Evolutionary conservation across 1,284 basidiomycete genomes (phyloP).

Genomic region (Caloboletus inedulis): DNA sequence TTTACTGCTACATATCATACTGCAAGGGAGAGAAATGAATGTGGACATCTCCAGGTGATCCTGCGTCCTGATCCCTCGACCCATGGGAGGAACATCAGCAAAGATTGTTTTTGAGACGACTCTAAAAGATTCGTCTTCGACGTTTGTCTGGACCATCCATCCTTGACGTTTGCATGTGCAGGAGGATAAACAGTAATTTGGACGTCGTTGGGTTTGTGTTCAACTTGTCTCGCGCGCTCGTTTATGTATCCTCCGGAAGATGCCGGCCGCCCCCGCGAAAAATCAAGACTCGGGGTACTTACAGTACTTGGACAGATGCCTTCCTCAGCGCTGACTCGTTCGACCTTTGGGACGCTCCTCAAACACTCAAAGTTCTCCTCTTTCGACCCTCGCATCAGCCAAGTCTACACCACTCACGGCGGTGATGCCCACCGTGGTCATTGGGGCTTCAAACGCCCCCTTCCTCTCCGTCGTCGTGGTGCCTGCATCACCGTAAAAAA

Average conservation of each 20-base stretch:
- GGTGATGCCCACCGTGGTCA: slow-evolving; percentile 70
- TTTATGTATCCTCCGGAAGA: slow-evolving; percentile 24
- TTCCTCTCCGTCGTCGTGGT: slow-evolving; percentile 59
- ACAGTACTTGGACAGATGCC: slow-evolving; percentile 23
- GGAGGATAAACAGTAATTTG: slow-evolving; percentile 76
- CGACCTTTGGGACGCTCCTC: slow-evolving; percentile 68
- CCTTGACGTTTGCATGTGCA: slow-evolving; percentile 46
- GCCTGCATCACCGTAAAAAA: slow-evolving; percentile 56
- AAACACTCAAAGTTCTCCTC: slow-evolving; percentile 74
- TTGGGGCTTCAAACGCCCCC: slow-evolving; percentile 76
- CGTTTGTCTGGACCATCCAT: slow-evolving; percentile 85
- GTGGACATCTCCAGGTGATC: slow-evolving; percentile 83
- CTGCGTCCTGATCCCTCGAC: slow-evolving; percentile 84
- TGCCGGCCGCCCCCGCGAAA: slow-evolving; percentile 22
- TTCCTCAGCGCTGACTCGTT: slow-evolving; percentile 42
- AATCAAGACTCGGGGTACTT: neutral
- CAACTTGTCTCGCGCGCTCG: neutral
- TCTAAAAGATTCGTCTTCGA: slow-evolving; percentile 55
- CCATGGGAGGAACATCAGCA: slow-evolving; percentile 81
- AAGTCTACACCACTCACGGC: slow-evolving; percentile 66
- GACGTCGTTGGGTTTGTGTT: slow-evolving; percentile 45
- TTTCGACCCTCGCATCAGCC: slow-evolving; percentile 68
- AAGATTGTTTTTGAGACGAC: slow-evolving; percentile 84
- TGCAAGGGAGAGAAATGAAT: slow-evolving; percentile 1
- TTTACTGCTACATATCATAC: slow-evolving; percentile 14